A percentile compares a stretch with the other conserved stretches of the same genome.
Evolutionary conservation across 2,329 filamentous ascomycete species (phyloP).

Genomic region (Colletotrichum spinosum): DNA sequence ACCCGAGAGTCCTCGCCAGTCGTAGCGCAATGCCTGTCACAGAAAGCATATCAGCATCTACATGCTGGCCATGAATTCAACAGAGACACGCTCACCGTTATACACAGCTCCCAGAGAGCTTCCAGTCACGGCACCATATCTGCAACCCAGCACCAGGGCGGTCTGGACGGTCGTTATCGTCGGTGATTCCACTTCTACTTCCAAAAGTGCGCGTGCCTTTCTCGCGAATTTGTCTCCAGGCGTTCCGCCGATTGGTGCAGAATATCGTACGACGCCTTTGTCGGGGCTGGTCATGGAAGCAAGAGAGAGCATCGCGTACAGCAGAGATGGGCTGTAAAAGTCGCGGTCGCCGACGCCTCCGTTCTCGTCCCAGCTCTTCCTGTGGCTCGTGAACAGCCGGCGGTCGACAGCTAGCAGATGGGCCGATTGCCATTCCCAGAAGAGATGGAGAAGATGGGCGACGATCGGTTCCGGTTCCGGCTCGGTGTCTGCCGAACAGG

Average conservation of each 20-base stretch:
- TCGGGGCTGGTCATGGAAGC: conserved; percentile 33
- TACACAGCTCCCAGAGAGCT: conserved; percentile 25
- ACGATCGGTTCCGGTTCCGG: conserved; percentile 35
- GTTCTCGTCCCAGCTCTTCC: conserved; percentile 22
- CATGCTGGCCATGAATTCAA: neutral
- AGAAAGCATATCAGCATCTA: neutral
- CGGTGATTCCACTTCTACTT: conserved; percentile 13
- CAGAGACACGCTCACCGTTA: conserved; percentile 8
- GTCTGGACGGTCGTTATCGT: conserved; percentile 23
- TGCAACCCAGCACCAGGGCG: conserved; percentile 16
- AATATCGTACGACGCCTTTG: conserved; percentile 28
- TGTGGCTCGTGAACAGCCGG: conserved; percentile 10
- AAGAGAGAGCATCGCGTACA: conserved; percentile 26
- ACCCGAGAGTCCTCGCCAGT: conserved; percentile 12
- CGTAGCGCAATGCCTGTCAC: conserved; percentile 23
- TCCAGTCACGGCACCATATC: conserved; percentile 12
- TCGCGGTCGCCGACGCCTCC: conserved; percentile 4
- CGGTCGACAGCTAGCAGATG: conserved; percentile 23
- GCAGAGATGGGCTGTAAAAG: conserved; percentile 11
- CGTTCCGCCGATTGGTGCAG: conserved; percentile 5
- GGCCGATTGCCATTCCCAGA: conserved; percentile 30
- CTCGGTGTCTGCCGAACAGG: neutral
- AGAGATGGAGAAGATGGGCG: conserved; percentile 25
- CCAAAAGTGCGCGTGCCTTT: conserved; percentile 5
- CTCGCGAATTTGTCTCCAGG: conserved; percentile 25